Base-by-base conservation (phyloP, 2,329 filamentous ascomycete species). In the Chrysoporthe deuterocubensis region DNA sequence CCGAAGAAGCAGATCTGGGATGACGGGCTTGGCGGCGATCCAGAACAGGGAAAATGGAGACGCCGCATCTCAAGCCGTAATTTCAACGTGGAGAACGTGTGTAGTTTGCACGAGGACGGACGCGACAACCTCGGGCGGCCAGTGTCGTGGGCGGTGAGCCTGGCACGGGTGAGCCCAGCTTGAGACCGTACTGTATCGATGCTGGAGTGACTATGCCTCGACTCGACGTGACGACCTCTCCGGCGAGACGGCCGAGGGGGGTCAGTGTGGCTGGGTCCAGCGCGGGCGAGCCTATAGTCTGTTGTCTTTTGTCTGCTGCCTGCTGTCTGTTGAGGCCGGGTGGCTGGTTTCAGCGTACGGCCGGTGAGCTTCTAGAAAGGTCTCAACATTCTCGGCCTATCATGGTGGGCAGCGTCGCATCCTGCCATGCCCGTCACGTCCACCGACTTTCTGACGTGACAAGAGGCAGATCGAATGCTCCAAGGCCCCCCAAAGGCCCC, bases 361-460 rank as follows among this genome's bases (percentile, higher is more conserved):
- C 26, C 26, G 26, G 26, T 26, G 26, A 26, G 26, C 26, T 26
- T 26, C 26, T 26, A 26, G 26, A 26, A 26, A 26, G 26, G 26
- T 26, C 26, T 57, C 54, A n/a, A 57, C 32, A 40, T 18, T 57
- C 54, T 40, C 54, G 32, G 54, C 54, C 18, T 57, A 13, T 57
- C 54, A 40, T 57, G 34, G 54, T 57, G 54, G 34, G 34, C 40
- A 32, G 54, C 32, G 54, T 40, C 34, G 34, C 54, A 57, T 34
- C 50, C 50, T 54, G 50, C 21, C 50, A 34, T 54, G 21, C 5
- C 32, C 54, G 40, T 18, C 54, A 40, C 8, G 54, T 40, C 54
- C 54, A 57, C 54, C 54, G 54, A 57, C 54, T 57, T 57, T 57
- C 14, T 57, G 54, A 57, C 54, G 54, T 57, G 54, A 57, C 32